These are phyloP conservation scores for Tolypocladium ovalisporum DNA, from an alignment of 2,329 filamentous ascomycete genomes.

Conservation along the genomic window DNA sequence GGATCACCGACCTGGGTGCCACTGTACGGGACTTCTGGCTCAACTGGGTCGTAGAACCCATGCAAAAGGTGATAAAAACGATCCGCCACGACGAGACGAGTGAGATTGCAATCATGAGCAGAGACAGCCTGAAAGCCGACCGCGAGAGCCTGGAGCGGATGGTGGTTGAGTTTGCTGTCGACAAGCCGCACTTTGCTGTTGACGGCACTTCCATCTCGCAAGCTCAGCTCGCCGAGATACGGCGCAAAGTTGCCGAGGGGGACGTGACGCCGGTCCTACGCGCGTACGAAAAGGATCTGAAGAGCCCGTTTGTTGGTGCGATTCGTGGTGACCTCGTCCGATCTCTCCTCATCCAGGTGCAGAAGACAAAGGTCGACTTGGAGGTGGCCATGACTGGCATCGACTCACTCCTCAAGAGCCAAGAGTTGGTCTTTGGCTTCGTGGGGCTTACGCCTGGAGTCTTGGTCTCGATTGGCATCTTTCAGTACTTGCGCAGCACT, in stretches of 20 bases:
- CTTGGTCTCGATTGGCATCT: constrained; percentile 67
- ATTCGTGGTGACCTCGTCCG: constrained; percentile 79
- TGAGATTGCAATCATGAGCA: constrained; percentile 94
- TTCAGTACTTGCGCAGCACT: constrained; percentile 59
- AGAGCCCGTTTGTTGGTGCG: constrained; percentile 70
- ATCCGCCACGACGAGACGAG: constrained; percentile 88
- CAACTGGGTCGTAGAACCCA: constrained; percentile 90
- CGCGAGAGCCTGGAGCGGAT: constrained; percentile 89
- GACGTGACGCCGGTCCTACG: constrained; percentile 85
- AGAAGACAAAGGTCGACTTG: constrained; percentile 98
- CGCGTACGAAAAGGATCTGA: constrained; percentile 84
- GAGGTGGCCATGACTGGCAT: constrained; percentile 95
- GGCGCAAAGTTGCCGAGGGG: constrained; percentile 73
- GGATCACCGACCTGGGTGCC: constrained; percentile 67
- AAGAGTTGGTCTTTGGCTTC: constrained; percentile 96
- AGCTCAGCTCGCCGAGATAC: constrained; percentile 61
- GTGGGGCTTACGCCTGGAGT: constrained; percentile 87
- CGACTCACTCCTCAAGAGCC: constrained; percentile 85
- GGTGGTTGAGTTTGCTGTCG: constrained; percentile 90
- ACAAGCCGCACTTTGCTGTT: constrained; percentile 57
- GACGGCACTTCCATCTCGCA: constrained; percentile 46
- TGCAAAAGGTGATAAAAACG: constrained; percentile 73
- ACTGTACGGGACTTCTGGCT: constrained; percentile 85
- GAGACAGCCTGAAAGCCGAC: constrained; percentile 81
- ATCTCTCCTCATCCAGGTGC: constrained; percentile 87